Evolutionary conservation across 1,284 basidiomycete genomes (phyloP).

Genomic region (Singerocomus rubriflavus): DNA sequence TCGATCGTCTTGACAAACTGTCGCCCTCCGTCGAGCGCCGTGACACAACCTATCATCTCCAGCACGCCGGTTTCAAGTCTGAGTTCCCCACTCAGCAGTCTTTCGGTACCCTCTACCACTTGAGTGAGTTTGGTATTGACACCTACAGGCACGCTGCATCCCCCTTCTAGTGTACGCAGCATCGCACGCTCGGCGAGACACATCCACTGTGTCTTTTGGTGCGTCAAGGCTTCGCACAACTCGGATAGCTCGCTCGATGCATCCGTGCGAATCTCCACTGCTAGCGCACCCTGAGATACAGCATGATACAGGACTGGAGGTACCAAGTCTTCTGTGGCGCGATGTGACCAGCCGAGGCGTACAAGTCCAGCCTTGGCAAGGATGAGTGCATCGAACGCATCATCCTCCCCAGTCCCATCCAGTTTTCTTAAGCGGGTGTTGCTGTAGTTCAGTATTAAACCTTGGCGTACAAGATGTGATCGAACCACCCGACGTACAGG

Average conservation of each 20-base stretch:
- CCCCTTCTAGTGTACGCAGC: constrained; percentile 88
- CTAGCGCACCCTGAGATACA: constrained; percentile 93
- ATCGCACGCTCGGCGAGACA: constrained; percentile 86
- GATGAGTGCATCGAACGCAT: constrained; percentile 88
- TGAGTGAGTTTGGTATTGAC: constrained; percentile 54
- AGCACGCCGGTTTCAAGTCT: constrained; percentile 40
- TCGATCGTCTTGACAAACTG: constrained; percentile 70
- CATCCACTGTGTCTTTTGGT: constrained; percentile 73
- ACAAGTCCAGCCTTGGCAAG: constrained; percentile 93
- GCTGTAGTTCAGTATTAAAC: constrained; percentile 38
- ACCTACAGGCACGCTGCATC: constrained; percentile 97
- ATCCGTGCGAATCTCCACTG: constrained; percentile 79
- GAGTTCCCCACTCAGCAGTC: constrained; percentile 28
- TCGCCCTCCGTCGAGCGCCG: constrained; percentile 65
- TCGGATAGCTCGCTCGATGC: constrained; percentile 59
- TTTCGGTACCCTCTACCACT: constrained; percentile 23
- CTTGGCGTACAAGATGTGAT: not conserved
- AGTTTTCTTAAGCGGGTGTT: constrained; percentile 91
- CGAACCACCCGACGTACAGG: constrained; percentile 45
- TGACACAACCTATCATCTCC: constrained; percentile 75
- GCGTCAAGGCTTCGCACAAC: constrained; percentile 66
- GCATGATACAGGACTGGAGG: constrained; percentile 84
- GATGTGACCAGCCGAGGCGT: constrained; percentile 75
- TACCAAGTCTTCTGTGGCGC: constrained; percentile 76
- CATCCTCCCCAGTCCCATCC: constrained; percentile 65